Percentiles rank a stretch among this genome's conserved stretches.
phyloP scores from a whole-genome alignment of 164 flowering plant species.

The Cinnamomum chago region DNA sequence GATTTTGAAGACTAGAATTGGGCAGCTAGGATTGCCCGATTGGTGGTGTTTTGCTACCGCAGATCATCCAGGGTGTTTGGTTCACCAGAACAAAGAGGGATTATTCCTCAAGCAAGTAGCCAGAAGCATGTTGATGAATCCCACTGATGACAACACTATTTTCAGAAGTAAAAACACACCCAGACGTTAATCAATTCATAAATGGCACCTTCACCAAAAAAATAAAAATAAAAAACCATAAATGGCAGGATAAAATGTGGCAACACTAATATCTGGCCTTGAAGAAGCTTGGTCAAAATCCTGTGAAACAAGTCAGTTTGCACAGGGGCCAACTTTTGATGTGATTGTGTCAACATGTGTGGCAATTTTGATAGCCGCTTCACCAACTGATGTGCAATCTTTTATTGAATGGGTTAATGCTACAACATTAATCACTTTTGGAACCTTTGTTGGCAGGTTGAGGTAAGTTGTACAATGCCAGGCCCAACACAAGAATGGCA shows the following conservation, averaged over 20 bases:
- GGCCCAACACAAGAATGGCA: slow-evolving; percentile 55
- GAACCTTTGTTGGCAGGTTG: slow-evolving; percentile 31
- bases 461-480: slow-evolving; percentile 58
- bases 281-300: not conserved
- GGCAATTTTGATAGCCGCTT: not conserved
- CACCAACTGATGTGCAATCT: not conserved
- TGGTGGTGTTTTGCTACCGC: not conserved
- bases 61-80: not conserved
- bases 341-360: not conserved
- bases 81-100: not conserved
- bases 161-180: not conserved
- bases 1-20: not conserved
- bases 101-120: not conserved
- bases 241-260: not conserved
- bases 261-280: not conserved
- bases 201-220: too few species aligned
- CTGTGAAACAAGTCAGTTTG: not conserved
- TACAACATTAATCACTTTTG: slow-evolving; percentile 13
- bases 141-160: not conserved
- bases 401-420: not conserved
- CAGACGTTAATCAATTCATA: not conserved
- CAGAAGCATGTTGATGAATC: not conserved
- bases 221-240: too few species aligned
- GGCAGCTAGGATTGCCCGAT: not conserved
- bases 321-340: not conserved